Evolutionary conservation across 768 basidiomycete genomes (phyloP), one percentile per base, ranked within the genome.

Genomic region (Lyophyllum decastes): DNA sequence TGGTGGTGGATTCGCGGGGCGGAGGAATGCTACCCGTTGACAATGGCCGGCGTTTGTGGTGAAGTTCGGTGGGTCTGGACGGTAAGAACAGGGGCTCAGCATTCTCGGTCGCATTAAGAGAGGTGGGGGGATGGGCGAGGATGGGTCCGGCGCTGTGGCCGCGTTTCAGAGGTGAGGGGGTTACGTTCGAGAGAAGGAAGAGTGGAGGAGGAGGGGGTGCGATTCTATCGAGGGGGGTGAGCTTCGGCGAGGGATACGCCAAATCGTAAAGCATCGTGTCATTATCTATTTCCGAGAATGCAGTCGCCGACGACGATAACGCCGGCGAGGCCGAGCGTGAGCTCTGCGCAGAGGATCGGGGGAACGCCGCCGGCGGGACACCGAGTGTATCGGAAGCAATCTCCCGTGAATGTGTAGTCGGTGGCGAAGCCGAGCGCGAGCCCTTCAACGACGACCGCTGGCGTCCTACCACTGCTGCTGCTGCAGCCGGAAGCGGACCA

Each of bases 111-210:
- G 3, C 14, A 14, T 38, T 14, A 14, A 7, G 6, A 17, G 17
- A 16, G 24, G 55, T 33, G 12, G 44, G 21, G 14, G 46, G 26
- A 4, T 24, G 49, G 11, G 34, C 26, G 34, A 55, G 54, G 3
- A 55, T 41, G 16, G 54, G 38, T 16, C 46, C 59, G 7, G 53
- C 59, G 17, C 58, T 59, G 24, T 30, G 46, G 48, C 58, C 46
- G 1, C 58, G 38, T 19, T 33, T 46, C 43, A 22, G 38, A 12
- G 35, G 35, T 4, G 35, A 16, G 46, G n/a, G n/a, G 35, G 21
- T 41, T 21, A 10, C 24, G 1, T 2, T 8, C 2, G 38, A 8
- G 16, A 24, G 9, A 26, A 14, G 8, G 5, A 43, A 14, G 33
- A 17, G n/a, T 2, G 33, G 10, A 2, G 40, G 22, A 2, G 26